Evolutionary conservation across 1,284 basidiomycete species (phyloP), one percentile per base, ranked within the genome.

Genomic region (Cryptococcus floricola): DNA sequence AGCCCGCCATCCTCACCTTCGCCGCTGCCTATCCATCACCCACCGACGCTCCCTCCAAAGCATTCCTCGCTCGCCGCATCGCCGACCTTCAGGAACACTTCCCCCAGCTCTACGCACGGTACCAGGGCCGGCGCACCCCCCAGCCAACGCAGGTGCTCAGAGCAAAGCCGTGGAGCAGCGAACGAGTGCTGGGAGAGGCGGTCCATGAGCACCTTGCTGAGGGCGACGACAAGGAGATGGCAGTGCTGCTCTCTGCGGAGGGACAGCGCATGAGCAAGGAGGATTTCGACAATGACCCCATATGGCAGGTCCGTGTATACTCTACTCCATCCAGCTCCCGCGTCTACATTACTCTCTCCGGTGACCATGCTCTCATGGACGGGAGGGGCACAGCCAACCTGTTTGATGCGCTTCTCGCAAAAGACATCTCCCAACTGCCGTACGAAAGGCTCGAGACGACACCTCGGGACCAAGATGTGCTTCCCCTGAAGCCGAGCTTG

Each of bases 161-260:
- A 27, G 37, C 48, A 5, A 10, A 48, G 14, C 34, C 48, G 31
- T 65, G 62, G 63, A 13, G 28, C 14, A 19, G 57, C 4, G 52
- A 54, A 3, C 51, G 60, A 6, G 47, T 67, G 45, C 46, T 69
- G 14, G 23, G 28, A 28, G 37, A 47, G 10, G 45, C 9, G 13
- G 39, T 19, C 5, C 25, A 25, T 27, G 88, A 87, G 50, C 90
- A 79, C 25, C 89, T 79, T 6, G 89, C 38, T 85, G 87, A 90
- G 2, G 88, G 41, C 4, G 27, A 19, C 27, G 18, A 9, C 10
- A 10, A 18, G 31, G 48, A 39, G 48, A 9, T 38, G 34, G 48
- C 8, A 16, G 31, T 10, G 4, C 12, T 50, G 34, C 19, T 23
- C 14, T 27, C 13, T n/a, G 9, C 18, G 34, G 37, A 48, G 18